Percentiles rank a stretch among this genome's conserved stretches.
phyloP scores from a whole-genome alignment of 768 basidiomycete species.

The Boletus rufocinnamomeus region DNA sequence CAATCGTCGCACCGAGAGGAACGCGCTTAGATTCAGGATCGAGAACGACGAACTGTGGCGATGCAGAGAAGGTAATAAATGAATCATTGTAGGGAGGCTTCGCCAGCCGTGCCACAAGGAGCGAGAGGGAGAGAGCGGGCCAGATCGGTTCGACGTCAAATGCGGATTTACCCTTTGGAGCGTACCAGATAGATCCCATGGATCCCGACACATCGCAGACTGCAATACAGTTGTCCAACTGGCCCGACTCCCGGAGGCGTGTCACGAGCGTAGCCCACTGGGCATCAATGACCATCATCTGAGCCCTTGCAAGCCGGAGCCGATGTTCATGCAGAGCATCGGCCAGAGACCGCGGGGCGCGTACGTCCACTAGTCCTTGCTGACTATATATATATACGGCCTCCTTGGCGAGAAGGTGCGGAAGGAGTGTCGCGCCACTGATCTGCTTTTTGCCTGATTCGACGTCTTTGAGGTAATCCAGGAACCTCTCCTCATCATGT shows the following conservation, averaged over 20 bases:
- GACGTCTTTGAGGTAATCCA: constrained; percentile 56
- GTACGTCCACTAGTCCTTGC: accelerated
- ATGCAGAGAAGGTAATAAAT: constrained; percentile 68
- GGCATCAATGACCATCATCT: constrained; percentile 52
- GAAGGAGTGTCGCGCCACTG: constrained; percentile 67
- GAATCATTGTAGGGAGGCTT: constrained; percentile 62
- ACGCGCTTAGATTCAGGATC: constrained; percentile 37
- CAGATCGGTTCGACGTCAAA: constrained; percentile 48
- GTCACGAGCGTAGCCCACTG: constrained; percentile 68
- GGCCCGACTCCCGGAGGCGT: constrained; percentile 52
- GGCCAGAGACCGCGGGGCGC: background rate
- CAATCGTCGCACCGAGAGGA: constrained; percentile 41
- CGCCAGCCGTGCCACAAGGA: constrained; percentile 62
- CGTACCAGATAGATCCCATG: constrained; percentile 48
- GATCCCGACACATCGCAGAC: constrained; percentile 76
- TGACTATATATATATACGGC: constrained; percentile 20
- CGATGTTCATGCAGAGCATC: constrained; percentile 29
- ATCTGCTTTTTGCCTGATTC: constrained; percentile 56
- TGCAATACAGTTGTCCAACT: constrained; percentile 63
- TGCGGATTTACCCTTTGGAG: constrained; percentile 4
- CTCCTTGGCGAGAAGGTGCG: constrained; percentile 58
- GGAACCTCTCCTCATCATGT: constrained; percentile 62
- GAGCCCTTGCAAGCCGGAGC: constrained; percentile 35
- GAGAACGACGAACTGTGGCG: constrained; percentile 51
- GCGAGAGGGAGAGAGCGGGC: constrained; percentile 64